phyloP scores from a whole-genome alignment of 2,329 filamentous ascomycete species.

The Juglanconis juglandina region DNA sequence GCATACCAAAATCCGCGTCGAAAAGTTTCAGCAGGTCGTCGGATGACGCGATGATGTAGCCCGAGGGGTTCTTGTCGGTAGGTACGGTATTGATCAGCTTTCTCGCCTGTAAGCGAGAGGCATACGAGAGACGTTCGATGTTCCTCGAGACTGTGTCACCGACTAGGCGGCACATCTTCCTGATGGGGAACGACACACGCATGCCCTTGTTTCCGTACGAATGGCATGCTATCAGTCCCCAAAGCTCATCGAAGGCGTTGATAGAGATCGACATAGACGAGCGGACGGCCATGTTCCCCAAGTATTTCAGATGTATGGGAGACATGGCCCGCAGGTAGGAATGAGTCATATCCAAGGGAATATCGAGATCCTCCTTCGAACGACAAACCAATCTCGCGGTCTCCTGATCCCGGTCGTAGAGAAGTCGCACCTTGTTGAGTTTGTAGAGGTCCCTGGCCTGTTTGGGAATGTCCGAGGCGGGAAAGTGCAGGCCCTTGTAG shows the following conservation, averaged over 20 bases:
- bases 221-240: conserved; percentile 86
- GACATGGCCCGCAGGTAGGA: conserved; percentile 86
- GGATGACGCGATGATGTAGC: conserved; percentile 86
- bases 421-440: conserved; percentile 80
- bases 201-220: conserved; percentile 74
- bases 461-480: conserved; percentile 79
- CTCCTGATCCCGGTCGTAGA: conserved; percentile 79
- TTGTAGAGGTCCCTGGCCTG: conserved; percentile 88
- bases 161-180: conserved; percentile 86
- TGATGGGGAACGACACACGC: conserved; percentile 87
- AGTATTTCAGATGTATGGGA: conserved; percentile 83
- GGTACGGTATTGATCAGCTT: conserved; percentile 86
- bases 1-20: conserved; percentile 79
- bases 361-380: conserved; percentile 67
- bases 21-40: conserved; percentile 82
- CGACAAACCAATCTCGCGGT: conserved; percentile 81
- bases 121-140: conserved; percentile 83
- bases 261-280: conserved; percentile 94
- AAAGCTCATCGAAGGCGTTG: conserved; percentile 78
- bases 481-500: conserved; percentile 85
- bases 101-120: conserved; percentile 76
- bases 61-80: conserved; percentile 76
- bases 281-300: conserved; percentile 85
- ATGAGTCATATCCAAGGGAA: conserved; percentile 77
- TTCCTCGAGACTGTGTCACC: conserved; percentile 84